Evolutionary conservation across 2,329 filamentous ascomycete genomes (phyloP), one percentile per base, ranked within the genome.

Genomic region (Pyrenochaeta sp.): DNA sequence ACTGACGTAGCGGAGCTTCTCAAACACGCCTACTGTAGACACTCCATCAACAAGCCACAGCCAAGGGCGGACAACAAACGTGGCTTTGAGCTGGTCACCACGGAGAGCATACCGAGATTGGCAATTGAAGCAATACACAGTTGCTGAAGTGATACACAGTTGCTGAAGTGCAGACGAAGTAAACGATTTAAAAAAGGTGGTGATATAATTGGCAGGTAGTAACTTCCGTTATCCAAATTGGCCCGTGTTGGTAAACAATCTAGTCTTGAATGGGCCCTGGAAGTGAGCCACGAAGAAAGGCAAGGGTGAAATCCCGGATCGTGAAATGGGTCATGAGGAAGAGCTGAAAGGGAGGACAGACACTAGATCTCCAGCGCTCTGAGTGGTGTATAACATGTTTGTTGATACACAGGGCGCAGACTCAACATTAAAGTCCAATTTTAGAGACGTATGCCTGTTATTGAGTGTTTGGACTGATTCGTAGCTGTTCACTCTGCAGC

Each of bases 231-330:
- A 23, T 21, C 45, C 46, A 39, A 31, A 29, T 27, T 37, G 27
- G 40, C 45, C 50, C 35, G 49, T 49, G 9, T 39, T 14, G n/a
- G 37, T 11, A 29, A 21, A 37, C 37, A 23, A 23, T 42, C 20
- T 17, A 37, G 35, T 37, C 15, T 23, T 30, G 7, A 12, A 30
- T 10, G 39, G 18, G 20, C 11, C 29, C 14, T 41, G 39, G 23
- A 41, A 21, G 18, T 41, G 39, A 41, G 23, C 20, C 39, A 27
- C 15, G 18, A 12, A 23, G 15, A 36, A 36, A 42, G 39, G 30
- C 23, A 29, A n/a, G 15, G 23, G 18, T 21, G 40, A 20, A 36
- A 39, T 21, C 14, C 43, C 29, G 29, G 27, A 27, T 39, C 31
- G 33, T 20, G 20, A 12, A 21, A n/a, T 29, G 39, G 2, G 29